Conservation (phyloP, 257 asterid genomes). For the Rehmannia glutinosa region DNA sequence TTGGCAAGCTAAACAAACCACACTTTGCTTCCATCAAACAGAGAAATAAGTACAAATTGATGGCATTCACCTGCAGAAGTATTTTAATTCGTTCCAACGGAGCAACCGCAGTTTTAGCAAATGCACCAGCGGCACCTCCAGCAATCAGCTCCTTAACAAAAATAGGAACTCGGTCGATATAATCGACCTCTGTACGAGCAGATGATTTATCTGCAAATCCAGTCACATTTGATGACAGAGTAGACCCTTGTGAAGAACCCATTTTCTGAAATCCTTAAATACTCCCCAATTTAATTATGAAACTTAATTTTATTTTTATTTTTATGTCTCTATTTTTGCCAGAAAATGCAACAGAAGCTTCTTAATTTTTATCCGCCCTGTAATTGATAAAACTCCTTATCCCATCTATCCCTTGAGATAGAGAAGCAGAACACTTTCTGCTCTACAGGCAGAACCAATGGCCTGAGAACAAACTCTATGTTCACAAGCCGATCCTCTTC, state of each 20-base stretch:
- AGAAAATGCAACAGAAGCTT: not conserved
- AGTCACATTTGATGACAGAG: slow-evolving; percentile 54
- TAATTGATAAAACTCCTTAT: slow-evolving; percentile 73
- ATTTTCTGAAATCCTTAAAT: slow-evolving; percentile 31
- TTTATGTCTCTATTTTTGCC: not conserved
- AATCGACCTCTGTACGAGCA: slow-evolving; percentile 39
- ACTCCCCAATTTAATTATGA: slow-evolving; percentile 19
- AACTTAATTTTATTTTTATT: not conserved
- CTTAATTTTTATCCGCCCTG: slow-evolving; percentile 68
- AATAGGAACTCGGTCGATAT: slow-evolving; percentile 62
- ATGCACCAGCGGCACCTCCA: slow-evolving; percentile 95
- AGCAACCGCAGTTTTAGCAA: slow-evolving; percentile 92
- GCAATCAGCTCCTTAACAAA: slow-evolving; percentile 95
- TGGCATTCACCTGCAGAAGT: slow-evolving; percentile 74
- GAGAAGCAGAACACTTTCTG: slow-evolving; percentile 45
- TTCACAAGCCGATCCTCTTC: slow-evolving; percentile 69
- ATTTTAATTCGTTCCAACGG: slow-evolving; percentile 89
- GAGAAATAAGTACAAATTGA: not conserved
- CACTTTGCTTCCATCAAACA: not conserved
- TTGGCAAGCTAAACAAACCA: not conserved
- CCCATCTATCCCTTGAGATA: slow-evolving; percentile 75
- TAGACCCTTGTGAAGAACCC: slow-evolving; percentile 75
- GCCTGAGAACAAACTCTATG: slow-evolving; percentile 85
- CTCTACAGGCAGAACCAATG: slow-evolving; percentile 49
- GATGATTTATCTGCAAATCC: slow-evolving; percentile 60